Percentiles rank a stretch among this genome's conserved stretches.
Conservation (phyloP, 106 monocot genomes). For the Hemerocallis citrina region DNA sequence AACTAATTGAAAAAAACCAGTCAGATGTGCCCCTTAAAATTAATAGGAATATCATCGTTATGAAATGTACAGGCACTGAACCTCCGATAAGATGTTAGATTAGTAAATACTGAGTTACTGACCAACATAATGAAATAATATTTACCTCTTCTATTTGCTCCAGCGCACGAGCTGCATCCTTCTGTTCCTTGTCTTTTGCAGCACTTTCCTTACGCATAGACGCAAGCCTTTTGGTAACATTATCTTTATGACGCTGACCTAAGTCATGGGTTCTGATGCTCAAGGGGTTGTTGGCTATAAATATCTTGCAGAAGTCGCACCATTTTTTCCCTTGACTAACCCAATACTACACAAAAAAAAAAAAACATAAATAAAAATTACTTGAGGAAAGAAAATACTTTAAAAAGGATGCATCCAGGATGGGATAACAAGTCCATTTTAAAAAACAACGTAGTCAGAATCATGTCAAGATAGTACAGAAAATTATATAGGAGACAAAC, state of each 20-base stretch:
- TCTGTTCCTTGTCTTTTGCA: constrained; percentile 79
- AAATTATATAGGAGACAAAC: too few relatives aligned
- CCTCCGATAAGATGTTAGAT: background rate
- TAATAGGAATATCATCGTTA: too few relatives aligned
- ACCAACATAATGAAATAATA: background rate
- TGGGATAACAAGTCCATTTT: too few relatives aligned
- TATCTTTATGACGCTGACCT: constrained; percentile 92
- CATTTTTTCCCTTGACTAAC: constrained; percentile 99
- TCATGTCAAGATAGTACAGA: too few relatives aligned
- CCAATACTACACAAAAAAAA: constrained; percentile 69
- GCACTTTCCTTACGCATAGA: constrained; percentile 80
- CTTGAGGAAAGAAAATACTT: too few relatives aligned
- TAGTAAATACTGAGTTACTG: background rate
- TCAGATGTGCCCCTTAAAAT: too few relatives aligned
- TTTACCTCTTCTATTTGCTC: constrained; percentile 85
- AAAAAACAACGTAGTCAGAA: too few relatives aligned
- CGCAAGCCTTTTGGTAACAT: constrained; percentile 68
- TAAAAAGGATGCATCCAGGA: too few relatives aligned
- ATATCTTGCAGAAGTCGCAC: constrained; percentile 99
- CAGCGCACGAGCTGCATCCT: constrained; percentile 66
- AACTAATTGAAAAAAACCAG: too few relatives aligned
- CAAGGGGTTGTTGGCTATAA: constrained; percentile 76
- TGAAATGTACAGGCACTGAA: too few relatives aligned
- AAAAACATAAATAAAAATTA: background rate
- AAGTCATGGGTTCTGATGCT: constrained; percentile 94